Evolutionary conservation across 2,329 filamentous ascomycete species (phyloP).

Genomic region (Helminthosporium solani): DNA sequence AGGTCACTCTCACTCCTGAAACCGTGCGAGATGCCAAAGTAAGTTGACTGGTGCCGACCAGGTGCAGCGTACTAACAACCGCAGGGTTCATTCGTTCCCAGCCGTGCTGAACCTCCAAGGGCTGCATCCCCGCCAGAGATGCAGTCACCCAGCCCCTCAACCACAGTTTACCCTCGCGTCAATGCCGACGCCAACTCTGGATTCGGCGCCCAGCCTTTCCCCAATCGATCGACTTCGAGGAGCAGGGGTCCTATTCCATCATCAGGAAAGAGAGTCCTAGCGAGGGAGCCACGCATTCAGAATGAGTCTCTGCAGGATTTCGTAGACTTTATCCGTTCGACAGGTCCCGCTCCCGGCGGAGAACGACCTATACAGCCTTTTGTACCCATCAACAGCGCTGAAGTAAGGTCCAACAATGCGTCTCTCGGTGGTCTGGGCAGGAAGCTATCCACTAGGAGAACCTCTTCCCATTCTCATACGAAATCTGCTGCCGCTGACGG

Average conservation of each 20-base stretch:
- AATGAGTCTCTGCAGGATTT: constrained; percentile 77
- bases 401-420: constrained; percentile 18
- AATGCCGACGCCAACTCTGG: constrained; percentile 30
- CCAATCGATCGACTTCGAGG: constrained; percentile 24
- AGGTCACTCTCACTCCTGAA: constrained; percentile 53
- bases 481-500: constrained; percentile 18
- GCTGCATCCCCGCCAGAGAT: background rate
- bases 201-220: constrained; percentile 29
- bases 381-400: constrained; percentile 23
- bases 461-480: constrained; percentile 16
- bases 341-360: constrained; percentile 57
- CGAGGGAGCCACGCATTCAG: constrained; percentile 72
- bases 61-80: constrained; percentile 8
- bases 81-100: constrained; percentile 23
- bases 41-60: constrained; percentile 22
- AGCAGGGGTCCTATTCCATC: constrained; percentile 26
- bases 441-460: constrained; percentile 26
- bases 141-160: constrained; percentile 20
- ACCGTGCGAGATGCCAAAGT: constrained; percentile 48
- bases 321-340: constrained; percentile 85
- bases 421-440: constrained; percentile 28
- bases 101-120: constrained; percentile 11
- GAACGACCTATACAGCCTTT: constrained; percentile 39
- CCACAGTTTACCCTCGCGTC: constrained; percentile 36
- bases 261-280: constrained; percentile 38